Evolutionary conservation across 495 filamentous ascomycete species (phyloP).

Genomic region (Glarea lozoyensis): DNA sequence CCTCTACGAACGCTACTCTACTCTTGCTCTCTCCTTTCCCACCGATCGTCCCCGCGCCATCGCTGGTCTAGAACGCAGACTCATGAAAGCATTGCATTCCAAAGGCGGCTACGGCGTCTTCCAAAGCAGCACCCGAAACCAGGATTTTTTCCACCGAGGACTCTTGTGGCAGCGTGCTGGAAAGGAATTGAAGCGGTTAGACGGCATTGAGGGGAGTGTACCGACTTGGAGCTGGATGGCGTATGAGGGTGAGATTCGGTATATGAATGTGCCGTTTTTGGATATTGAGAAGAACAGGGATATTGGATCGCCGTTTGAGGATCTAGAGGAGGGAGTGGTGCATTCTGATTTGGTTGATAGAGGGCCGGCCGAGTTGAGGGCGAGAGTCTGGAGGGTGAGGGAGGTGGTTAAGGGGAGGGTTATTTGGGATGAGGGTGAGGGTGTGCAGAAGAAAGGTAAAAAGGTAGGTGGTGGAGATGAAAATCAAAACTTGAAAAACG

Average conservation of each 20-base stretch:
- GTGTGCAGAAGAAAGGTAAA: too few species aligned
- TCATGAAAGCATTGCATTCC: conserved; percentile 2
- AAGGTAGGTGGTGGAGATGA: too few species aligned
- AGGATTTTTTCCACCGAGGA: conserved; percentile 3
- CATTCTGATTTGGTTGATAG: too few species aligned
- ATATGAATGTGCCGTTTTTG: conserved; percentile 3
- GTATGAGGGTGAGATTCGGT: conserved; percentile 5
- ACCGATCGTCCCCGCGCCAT: conserved; percentile 8
- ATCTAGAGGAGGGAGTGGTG: too few species aligned
- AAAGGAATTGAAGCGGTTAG: conserved; percentile 3
- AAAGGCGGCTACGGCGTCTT: conserved; percentile 9
- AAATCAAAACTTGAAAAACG: too few species aligned
- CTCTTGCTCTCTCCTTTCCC: not conserved
- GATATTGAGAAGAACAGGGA: conserved; percentile 17
- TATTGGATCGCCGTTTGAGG: conserved; percentile 4
- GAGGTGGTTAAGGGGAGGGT: too few species aligned
- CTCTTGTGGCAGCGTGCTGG: conserved; percentile 9
- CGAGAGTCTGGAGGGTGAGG: too few species aligned
- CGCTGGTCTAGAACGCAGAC: conserved; percentile 2
- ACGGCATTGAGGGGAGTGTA: not conserved
- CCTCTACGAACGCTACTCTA: conserved; percentile 9
- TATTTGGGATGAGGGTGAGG: too few species aligned
- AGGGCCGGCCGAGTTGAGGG: too few species aligned
- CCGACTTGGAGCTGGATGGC: conserved; percentile 14
- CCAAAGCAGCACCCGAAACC: too few species aligned